Percentiles rank a stretch among this genome's conserved stretches.
These are phyloP conservation scores for Alternaria panax DNA, from an alignment of 2,329 filamentous ascomycete species.

Conservation along the genomic window DNA sequence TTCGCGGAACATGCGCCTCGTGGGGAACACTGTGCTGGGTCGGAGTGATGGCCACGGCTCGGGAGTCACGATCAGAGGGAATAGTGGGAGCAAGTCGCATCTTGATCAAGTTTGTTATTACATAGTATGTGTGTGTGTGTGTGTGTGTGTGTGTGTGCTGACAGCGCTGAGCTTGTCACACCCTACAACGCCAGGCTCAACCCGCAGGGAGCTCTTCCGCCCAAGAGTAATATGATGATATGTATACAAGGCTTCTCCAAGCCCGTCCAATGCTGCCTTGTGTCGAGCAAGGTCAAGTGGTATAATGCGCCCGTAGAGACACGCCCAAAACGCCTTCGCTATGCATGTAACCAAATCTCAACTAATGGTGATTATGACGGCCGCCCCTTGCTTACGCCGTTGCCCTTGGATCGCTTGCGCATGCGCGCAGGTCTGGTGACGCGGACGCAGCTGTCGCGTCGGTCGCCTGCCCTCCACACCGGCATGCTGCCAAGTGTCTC, in stretches of 20 bases:
- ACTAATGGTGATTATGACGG: conserved; percentile 21
- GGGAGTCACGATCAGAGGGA: conserved; percentile 1
- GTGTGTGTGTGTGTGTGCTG: conserved; percentile 19
- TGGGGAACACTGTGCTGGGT: conserved; percentile 26
- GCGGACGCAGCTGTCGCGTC: conserved; percentile 30
- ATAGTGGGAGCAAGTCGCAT: neutral
- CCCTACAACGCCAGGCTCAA: conserved; percentile 41
- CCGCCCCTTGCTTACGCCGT: conserved; percentile 27
- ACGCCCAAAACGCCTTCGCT: conserved; percentile 42
- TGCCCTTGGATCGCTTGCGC: conserved; percentile 37
- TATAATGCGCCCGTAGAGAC: conserved; percentile 32
- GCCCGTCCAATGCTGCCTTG: no score
- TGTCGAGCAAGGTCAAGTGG: conserved; percentile 34
- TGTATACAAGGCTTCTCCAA: conserved; percentile 2
- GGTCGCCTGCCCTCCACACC: conserved; percentile 37
- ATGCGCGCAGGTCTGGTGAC: conserved; percentile 45
- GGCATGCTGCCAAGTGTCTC: conserved; percentile 29
- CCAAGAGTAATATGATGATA: conserved; percentile 2
- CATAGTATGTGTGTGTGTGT: conserved; percentile 20
- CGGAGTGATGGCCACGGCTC: no score
- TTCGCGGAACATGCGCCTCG: conserved; percentile 26
- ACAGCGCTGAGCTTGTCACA: conserved; percentile 21
- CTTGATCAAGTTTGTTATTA: conserved; percentile 21
- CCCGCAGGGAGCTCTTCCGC: conserved; percentile 39
- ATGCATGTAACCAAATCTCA: conserved; percentile 30